Percentiles rank a stretch among this genome's conserved stretches.
Evolutionary conservation across 2,329 filamentous ascomycete species (phyloP).

Genomic region (Xylariaceae sp.): DNA sequence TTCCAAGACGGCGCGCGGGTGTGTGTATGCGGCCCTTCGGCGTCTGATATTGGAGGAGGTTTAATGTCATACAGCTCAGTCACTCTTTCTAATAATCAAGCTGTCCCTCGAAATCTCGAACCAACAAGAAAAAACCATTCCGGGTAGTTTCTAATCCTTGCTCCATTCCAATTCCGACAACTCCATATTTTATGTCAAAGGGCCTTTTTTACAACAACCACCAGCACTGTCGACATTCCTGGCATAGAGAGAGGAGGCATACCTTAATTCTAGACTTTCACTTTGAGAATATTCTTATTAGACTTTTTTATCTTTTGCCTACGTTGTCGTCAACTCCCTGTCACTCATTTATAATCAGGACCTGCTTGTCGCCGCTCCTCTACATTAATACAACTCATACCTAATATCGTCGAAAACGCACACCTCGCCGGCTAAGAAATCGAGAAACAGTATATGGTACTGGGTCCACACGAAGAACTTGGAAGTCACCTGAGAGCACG

Average conservation of each 20-base stretch:
- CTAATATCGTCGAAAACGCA: slow-evolving; percentile 13
- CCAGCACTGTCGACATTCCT: too few relatives aligned
- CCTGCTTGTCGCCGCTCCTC: slow-evolving; percentile 7
- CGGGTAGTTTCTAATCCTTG: slow-evolving; percentile 20
- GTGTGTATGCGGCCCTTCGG: slow-evolving; percentile 24
- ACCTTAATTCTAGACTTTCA: background rate
- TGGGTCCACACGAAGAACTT: slow-evolving; percentile 8
- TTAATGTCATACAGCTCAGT: slow-evolving; percentile 18
- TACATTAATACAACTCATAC: slow-evolving; percentile 12
- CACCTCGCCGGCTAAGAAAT: too few relatives aligned
- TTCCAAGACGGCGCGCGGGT: slow-evolving; percentile 19
- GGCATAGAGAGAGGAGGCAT: too few relatives aligned
- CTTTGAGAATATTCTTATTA: slow-evolving; percentile 9
- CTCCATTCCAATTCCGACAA: slow-evolving; percentile 14
- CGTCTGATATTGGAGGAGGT: slow-evolving; percentile 18
- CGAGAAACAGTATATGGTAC: too few relatives aligned
- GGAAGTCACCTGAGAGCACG: slow-evolving; percentile 2
- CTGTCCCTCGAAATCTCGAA: slow-evolving; percentile 11
- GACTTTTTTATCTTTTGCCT: slow-evolving; percentile 17
- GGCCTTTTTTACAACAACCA: too few relatives aligned
- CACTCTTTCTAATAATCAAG: slow-evolving; percentile 5
- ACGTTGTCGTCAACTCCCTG: slow-evolving; percentile 14
- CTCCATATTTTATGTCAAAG: slow-evolving; percentile 22
- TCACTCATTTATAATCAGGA: slow-evolving; percentile 13
- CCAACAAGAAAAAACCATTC: background rate